phyloP scores from a whole-genome alignment of 805 yeast genomes.

The Wickerhamomyces strasburgensis region DNA sequence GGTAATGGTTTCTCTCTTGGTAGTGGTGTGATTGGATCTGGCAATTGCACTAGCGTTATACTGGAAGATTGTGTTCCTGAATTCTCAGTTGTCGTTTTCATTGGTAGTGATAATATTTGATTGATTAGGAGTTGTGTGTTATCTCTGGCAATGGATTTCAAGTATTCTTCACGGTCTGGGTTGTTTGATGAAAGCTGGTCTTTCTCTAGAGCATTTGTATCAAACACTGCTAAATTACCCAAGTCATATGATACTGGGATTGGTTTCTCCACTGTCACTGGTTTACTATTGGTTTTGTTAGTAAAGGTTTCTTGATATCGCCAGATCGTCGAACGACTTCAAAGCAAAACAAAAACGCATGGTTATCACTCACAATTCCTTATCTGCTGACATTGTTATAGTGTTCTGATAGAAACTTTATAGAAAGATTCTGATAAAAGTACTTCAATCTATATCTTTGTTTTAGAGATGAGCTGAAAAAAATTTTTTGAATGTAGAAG shows the following conservation, averaged over 20 bases:
- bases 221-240: conserved; percentile 88
- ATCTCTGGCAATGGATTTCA: conserved; percentile 73
- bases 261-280: conserved; percentile 85
- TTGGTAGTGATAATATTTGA: conserved; percentile 86
- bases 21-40: conserved; percentile 72
- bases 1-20: conserved; percentile 97
- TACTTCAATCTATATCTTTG: too few species aligned
- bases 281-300: conserved; percentile 43
- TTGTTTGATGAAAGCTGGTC: conserved; percentile 47
- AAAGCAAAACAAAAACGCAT: too few species aligned
- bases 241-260: conserved; percentile 87
- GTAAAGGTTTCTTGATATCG: too few species aligned
- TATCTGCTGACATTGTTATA: background rate
- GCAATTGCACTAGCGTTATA: conserved; percentile 78
- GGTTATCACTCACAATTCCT: too few species aligned
- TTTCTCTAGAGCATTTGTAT: conserved; percentile 77
- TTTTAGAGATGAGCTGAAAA: background rate
- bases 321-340: too few species aligned
- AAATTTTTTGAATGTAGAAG: conserved; percentile 5
- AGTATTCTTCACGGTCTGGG: conserved; percentile 56
- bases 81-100: conserved; percentile 77
- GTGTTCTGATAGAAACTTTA: too few species aligned
- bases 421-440: too few species aligned
- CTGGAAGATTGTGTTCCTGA: conserved; percentile 59
- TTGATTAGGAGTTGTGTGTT: conserved; percentile 88